These are phyloP conservation scores for Neonectria faginata DNA, from an alignment of 2,329 filamentous ascomycete species.

Conservation along the genomic window DNA sequence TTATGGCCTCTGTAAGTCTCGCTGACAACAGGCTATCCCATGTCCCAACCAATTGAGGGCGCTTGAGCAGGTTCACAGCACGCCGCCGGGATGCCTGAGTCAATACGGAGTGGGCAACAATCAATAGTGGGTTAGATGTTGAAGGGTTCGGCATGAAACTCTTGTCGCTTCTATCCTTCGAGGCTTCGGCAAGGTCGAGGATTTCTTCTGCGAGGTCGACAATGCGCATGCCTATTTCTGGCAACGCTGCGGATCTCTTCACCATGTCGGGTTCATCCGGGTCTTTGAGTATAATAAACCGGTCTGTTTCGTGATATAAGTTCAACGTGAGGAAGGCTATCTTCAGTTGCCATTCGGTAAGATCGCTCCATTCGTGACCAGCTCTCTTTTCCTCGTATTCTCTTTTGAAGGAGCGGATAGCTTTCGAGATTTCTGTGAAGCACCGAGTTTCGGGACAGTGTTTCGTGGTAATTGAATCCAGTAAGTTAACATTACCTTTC, in stretches of 20 bases:
- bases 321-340: constrained; percentile 13
- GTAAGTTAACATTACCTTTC: not conserved
- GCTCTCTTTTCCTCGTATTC: not conserved
- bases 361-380: not conserved
- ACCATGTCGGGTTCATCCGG: constrained; percentile 16
- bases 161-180: not conserved
- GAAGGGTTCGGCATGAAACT: not conserved
- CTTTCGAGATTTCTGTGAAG: constrained; percentile 19
- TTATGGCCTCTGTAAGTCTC: not conserved
- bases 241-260: not conserved
- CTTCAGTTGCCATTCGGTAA: not conserved
- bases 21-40: not conserved
- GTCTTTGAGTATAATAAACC: constrained; percentile 21
- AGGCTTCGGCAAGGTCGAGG: not conserved
- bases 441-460: constrained; percentile 12
- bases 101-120: not conserved
- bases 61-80: not conserved
- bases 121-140: not conserved
- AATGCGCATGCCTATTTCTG: not conserved
- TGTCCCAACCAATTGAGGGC: not conserved
- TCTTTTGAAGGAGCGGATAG: not conserved
- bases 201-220: constrained; percentile 6
- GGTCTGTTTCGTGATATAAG: constrained; percentile 3
- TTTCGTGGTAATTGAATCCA: not conserved
- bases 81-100: not conserved